Percentiles rank a stretch among this genome's conserved stretches.
Conservation (phyloP, 2,329 filamentous ascomycete species). For the Apiospora saccharicola region DNA sequence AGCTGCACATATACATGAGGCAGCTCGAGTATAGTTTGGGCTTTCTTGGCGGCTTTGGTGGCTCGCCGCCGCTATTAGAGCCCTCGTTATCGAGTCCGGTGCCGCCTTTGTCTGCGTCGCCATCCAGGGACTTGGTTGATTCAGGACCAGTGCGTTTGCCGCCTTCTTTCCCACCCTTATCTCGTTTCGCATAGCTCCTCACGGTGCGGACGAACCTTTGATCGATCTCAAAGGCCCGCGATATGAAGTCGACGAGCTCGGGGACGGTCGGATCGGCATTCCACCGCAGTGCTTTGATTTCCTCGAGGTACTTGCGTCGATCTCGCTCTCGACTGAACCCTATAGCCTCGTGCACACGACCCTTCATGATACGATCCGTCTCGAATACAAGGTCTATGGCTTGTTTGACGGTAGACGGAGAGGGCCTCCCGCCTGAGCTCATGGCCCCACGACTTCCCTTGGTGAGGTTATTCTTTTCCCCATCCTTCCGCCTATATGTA, state of each 20-base stretch:
- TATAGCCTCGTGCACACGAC: neutral
- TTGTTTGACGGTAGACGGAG: neutral
- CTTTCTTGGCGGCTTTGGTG: neutral
- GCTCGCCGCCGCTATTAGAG: neutral
- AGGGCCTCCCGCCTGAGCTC: neutral
- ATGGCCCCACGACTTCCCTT: neutral
- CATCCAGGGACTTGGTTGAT: neutral
- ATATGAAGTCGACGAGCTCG: neutral
- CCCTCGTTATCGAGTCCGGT: neutral
- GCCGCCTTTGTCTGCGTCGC: neutral
- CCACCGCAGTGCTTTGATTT: neutral
- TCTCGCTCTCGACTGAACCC: neutral
- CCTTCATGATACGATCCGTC: neutral
- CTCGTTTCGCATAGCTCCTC: neutral
- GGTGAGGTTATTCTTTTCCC: no score
- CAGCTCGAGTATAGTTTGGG: neutral
- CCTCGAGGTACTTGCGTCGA: neutral
- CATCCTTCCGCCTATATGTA: no score
- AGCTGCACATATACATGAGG: neutral
- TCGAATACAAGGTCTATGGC: neutral
- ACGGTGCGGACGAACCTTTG: neutral
- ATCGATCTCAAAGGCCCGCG: neutral
- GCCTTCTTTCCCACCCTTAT: neutral
- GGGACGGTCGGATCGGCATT: neutral
- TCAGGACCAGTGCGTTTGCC: neutral